phyloP scores from a whole-genome alignment of 306 rosid genomes.

The Echinosophora koreensis region DNA sequence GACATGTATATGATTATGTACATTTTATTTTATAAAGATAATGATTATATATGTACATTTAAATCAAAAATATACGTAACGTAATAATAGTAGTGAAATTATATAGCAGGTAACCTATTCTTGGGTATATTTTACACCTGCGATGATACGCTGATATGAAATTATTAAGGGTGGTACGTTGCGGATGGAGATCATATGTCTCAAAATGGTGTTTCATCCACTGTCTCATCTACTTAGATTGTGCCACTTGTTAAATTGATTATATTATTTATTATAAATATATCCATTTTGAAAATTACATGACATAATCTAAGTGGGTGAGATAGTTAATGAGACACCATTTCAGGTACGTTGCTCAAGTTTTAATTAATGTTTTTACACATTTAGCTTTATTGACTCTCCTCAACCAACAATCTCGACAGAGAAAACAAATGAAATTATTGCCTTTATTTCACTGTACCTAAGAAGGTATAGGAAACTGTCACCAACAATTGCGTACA shows the following conservation, averaged over 20 bases:
- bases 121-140: background rate
- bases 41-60: background rate
- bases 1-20: background rate
- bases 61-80: background rate
- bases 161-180: background rate
- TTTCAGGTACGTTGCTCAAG: background rate
- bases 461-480: background rate
- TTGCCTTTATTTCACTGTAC: background rate
- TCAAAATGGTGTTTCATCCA: no score
- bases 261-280: no score
- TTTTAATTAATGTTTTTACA: background rate
- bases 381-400: background rate
- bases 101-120: no score
- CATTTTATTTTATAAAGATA: no score
- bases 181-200: no score
- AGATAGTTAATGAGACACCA: no score
- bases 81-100: no score
- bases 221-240: no score
- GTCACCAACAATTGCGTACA: slow-evolving; percentile 44
- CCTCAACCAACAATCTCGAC: background rate
- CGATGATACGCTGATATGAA: no score
- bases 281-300: no score
- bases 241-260: no score
- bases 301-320: no score
- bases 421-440: background rate